These are phyloP conservation scores for Chlamydomonas incerta DNA, from an alignment of 139 green algal species.

Conservation along the genomic window DNA sequence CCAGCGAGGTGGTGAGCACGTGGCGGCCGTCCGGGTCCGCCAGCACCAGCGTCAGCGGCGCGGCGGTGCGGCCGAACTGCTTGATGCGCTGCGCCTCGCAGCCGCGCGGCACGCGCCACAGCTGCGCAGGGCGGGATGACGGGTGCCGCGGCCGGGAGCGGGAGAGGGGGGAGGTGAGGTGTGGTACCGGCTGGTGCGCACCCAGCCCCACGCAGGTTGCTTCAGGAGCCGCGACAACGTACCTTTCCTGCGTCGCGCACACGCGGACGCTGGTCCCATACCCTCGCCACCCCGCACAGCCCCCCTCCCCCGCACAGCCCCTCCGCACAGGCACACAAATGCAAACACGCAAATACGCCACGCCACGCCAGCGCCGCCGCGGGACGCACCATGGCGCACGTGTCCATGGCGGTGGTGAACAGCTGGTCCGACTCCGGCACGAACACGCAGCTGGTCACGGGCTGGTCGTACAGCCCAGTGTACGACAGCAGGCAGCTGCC, in stretches of 20 bases:
- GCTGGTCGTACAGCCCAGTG: slow-evolving; percentile 4
- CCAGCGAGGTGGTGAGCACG: slow-evolving; percentile 36
- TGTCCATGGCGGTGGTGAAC: slow-evolving; percentile 41
- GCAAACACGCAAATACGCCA: background rate
- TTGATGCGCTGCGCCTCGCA: slow-evolving; percentile 41
- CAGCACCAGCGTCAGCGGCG: slow-evolving; percentile 16
- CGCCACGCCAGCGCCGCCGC: background rate
- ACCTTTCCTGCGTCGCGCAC: too few relatives aligned
- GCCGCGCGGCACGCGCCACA: slow-evolving; percentile 45
- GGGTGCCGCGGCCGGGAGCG: too few relatives aligned
- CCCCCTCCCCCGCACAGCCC: too few relatives aligned
- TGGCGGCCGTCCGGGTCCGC: slow-evolving; percentile 4
- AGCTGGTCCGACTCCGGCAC: slow-evolving; percentile 33
- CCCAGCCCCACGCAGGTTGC: too few relatives aligned
- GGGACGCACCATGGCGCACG: slow-evolving; percentile 15
- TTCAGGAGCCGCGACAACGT: too few relatives aligned
- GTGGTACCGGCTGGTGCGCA: too few relatives aligned
- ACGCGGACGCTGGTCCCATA: too few relatives aligned
- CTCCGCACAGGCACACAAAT: too few relatives aligned
- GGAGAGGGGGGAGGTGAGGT: too few relatives aligned
- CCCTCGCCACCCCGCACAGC: too few relatives aligned
- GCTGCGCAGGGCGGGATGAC: too few relatives aligned
- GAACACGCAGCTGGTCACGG: slow-evolving; percentile 36
- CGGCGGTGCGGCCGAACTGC: slow-evolving; percentile 32
- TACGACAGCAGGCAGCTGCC: slow-evolving; percentile 20